These are phyloP conservation scores for Phialophora tarda DNA, from an alignment of 2,329 filamentous ascomycete species.

Conservation along the genomic window DNA sequence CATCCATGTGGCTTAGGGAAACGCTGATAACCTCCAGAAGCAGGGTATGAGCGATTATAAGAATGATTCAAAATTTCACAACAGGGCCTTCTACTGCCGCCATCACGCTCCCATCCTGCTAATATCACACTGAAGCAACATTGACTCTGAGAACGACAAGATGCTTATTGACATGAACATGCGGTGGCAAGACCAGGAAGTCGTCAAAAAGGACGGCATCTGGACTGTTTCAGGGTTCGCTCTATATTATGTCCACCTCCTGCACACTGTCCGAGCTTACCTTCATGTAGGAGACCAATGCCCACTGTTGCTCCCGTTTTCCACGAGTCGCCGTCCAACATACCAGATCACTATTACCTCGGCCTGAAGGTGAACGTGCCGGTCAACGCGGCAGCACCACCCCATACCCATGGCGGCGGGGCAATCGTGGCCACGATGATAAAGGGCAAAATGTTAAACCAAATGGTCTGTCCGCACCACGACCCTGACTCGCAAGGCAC, in stretches of 20 bases:
- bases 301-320: slow-evolving; percentile 42
- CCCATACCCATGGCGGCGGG: slow-evolving; percentile 55
- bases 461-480: slow-evolving; percentile 54
- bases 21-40: not conserved
- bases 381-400: slow-evolving; percentile 50
- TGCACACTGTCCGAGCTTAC: not conserved
- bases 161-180: slow-evolving; percentile 23
- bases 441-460: slow-evolving; percentile 51
- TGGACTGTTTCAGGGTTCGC: slow-evolving; percentile 29
- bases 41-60: not conserved
- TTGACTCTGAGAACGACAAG: not conserved
- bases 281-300: slow-evolving; percentile 41
- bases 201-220: slow-evolving; percentile 23
- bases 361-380: slow-evolving; percentile 48
- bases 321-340: slow-evolving; percentile 48
- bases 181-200: slow-evolving; percentile 28
- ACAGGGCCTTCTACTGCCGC: no score
- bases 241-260: not conserved
- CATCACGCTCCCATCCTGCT: not conserved
- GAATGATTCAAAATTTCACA: not conserved
- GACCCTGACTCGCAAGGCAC: slow-evolving; percentile 46
- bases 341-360: slow-evolving; percentile 50
- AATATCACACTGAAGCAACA: not conserved
- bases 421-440: slow-evolving; percentile 51
- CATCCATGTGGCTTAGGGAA: not conserved